Percentiles rank a stretch among this genome's conserved stretches.
Evolutionary conservation across 106 monocot genomes (phyloP).

Genomic region (Ottelia alismoides): DNA sequence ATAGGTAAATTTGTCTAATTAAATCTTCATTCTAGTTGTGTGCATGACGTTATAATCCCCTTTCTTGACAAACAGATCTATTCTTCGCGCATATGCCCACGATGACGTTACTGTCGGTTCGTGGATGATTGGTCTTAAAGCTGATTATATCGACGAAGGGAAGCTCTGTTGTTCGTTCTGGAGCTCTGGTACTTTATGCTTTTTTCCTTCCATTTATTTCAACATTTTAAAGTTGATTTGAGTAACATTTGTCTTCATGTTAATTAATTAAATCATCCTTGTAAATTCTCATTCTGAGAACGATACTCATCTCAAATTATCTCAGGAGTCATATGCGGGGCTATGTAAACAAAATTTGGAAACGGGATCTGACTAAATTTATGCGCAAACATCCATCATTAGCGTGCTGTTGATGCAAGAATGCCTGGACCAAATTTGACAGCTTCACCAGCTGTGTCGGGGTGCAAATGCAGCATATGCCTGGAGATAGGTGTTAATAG

Average conservation of each 20-base stretch:
- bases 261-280: background rate
- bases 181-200: conserved; percentile 54
- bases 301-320: background rate
- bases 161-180: conserved; percentile 91
- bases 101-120: conserved; percentile 94
- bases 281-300: background rate
- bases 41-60: background rate
- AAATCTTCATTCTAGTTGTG: background rate
- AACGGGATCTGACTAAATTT: too few relatives aligned
- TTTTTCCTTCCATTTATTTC: background rate
- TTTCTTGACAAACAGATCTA: conserved; percentile 26
- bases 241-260: background rate
- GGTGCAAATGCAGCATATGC: too few relatives aligned
- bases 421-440: too few relatives aligned
- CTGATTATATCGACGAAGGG: conserved; percentile 70
- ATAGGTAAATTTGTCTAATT: conserved; percentile 27
- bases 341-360: conserved; percentile 4
- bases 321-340: conserved; percentile 13
- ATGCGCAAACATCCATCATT: too few relatives aligned
- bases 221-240: background rate
- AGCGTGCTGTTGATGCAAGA: too few relatives aligned
- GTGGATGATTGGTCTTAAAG: conserved; percentile 94
- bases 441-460: too few relatives aligned
- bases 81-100: conserved; percentile 83
- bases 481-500: too few relatives aligned